phyloP scores from a whole-genome alignment of 331 rosid genomes.

The Quercus phellos region DNA sequence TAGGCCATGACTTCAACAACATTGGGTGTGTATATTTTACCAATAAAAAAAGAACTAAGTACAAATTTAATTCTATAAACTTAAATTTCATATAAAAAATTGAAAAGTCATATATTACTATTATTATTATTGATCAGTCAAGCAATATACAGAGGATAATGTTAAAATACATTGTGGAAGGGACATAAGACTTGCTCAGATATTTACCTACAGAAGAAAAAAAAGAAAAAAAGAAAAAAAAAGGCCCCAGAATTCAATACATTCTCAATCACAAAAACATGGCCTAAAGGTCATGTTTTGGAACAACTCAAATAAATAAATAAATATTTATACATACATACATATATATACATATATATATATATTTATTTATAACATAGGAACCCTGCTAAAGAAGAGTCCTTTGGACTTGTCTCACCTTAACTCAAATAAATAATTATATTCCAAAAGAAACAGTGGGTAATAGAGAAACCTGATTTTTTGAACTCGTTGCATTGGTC shows the following conservation, averaged over 20 bases:
- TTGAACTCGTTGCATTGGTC: slow-evolving; percentile 40
- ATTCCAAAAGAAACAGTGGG: not conserved
- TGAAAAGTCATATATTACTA: not conserved
- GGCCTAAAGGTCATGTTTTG: not conserved
- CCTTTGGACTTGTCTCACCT: not conserved
- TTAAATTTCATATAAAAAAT: not conserved
- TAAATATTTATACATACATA: no score
- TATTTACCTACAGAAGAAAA: not conserved
- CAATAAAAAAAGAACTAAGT: no score
- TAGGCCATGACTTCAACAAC: no score
- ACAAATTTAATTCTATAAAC: no score
- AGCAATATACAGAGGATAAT: not conserved
- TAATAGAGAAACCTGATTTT: slow-evolving; percentile 39
- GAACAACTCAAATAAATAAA: not conserved
- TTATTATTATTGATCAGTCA: not conserved
- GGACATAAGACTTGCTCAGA: not conserved
- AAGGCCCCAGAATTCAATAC: not conserved
- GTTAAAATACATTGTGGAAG: not conserved
- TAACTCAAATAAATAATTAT: not conserved
- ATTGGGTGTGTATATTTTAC: no score
- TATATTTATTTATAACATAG: no score
- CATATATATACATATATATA: no score
- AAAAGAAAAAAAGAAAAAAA: not conserved
- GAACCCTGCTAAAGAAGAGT: not conserved
- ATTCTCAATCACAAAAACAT: not conserved